A percentile compares a stretch with the other conserved stretches of the same genome.
phyloP scores from a whole-genome alignment of 768 basidiomycete species.

The Pleurotus eryngii region DNA sequence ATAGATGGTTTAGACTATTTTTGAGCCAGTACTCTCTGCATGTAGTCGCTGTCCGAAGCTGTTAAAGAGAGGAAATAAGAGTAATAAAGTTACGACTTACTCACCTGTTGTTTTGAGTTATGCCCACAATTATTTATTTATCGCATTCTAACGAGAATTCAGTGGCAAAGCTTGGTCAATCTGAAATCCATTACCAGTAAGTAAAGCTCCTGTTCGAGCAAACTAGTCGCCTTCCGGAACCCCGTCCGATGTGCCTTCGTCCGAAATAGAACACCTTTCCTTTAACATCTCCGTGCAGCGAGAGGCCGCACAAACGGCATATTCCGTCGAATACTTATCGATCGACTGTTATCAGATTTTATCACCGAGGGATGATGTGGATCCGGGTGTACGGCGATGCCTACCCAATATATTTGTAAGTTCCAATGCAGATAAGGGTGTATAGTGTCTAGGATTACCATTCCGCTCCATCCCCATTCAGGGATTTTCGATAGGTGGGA shows the following conservation, averaged over 20 bases:
- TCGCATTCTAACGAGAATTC: no score
- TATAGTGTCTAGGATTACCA: background rate
- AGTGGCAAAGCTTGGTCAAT: no score
- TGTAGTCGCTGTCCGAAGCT: no score
- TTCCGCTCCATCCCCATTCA: constrained; percentile 1
- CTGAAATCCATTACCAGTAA: no score
- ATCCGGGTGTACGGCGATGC: background rate
- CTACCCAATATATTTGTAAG: background rate
- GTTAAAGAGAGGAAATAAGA: no score
- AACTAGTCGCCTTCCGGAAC: no score
- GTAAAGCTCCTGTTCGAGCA: no score
- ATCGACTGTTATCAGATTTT: constrained; percentile 4
- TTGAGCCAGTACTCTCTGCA: constrained; percentile 5
- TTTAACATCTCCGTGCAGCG: background rate
- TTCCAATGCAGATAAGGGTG: background rate
- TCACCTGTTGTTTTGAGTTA: background rate
- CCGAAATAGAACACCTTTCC: background rate
- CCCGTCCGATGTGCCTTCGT: no score
- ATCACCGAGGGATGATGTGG: constrained; percentile 5
- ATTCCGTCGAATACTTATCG: background rate
- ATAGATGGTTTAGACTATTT: constrained; percentile 31
- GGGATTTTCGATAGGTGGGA: background rate
- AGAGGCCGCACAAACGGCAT: constrained; percentile 7
- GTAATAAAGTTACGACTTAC: background rate
- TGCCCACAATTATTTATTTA: no score